Percentiles rank a stretch among this genome's conserved stretches.
Conservation (phyloP, 106 monocot genomes). For the Hemerocallis citrina region DNA sequence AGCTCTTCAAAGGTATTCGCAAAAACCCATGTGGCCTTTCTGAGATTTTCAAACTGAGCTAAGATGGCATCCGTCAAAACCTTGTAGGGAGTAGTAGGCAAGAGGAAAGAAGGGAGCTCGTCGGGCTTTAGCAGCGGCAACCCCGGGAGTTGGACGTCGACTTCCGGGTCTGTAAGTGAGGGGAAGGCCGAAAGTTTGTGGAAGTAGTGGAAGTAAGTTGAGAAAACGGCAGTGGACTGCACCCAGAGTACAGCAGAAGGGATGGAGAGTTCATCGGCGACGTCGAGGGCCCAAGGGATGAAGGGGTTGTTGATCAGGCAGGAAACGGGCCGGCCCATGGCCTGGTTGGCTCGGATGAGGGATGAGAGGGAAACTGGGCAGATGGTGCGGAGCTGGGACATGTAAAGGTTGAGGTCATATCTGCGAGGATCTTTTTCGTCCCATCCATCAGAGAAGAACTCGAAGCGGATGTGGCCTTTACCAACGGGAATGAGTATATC, state of each 20-base stretch:
- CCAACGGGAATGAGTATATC: slow-evolving; percentile 30
- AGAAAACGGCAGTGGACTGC: slow-evolving; percentile 74
- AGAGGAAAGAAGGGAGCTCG: slow-evolving; percentile 60
- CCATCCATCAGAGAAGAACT: slow-evolving; percentile 44
- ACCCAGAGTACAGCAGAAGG: slow-evolving; percentile 74
- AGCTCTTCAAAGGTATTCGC: slow-evolving; percentile 49
- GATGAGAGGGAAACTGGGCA: slow-evolving; percentile 16
- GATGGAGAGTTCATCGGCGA: slow-evolving; percentile 35
- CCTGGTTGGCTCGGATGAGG: slow-evolving; percentile 33
- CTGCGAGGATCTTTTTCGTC: slow-evolving; percentile 9
- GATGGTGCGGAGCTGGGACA: slow-evolving; percentile 17
- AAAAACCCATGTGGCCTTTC: slow-evolving; percentile 34
- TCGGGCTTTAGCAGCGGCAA: slow-evolving; percentile 25
- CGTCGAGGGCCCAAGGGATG: slow-evolving; percentile 60
- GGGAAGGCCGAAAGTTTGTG: slow-evolving; percentile 49
- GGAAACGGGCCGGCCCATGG: slow-evolving; percentile 29
- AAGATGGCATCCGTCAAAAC: slow-evolving; percentile 20
- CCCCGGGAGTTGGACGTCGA: slow-evolving; percentile 29
- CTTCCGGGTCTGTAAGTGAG: slow-evolving; percentile 12
- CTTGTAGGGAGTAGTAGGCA: slow-evolving; percentile 30
- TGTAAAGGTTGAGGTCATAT: slow-evolving; percentile 15
- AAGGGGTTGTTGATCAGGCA: slow-evolving; percentile 60
- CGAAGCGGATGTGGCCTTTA: slow-evolving; percentile 50
- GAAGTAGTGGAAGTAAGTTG: slow-evolving; percentile 54
- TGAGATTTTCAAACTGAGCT: slow-evolving; percentile 22